Base-by-base conservation (phyloP, 2,329 filamentous ascomycete genomes). In the Fonsecaea nubica region DNA sequence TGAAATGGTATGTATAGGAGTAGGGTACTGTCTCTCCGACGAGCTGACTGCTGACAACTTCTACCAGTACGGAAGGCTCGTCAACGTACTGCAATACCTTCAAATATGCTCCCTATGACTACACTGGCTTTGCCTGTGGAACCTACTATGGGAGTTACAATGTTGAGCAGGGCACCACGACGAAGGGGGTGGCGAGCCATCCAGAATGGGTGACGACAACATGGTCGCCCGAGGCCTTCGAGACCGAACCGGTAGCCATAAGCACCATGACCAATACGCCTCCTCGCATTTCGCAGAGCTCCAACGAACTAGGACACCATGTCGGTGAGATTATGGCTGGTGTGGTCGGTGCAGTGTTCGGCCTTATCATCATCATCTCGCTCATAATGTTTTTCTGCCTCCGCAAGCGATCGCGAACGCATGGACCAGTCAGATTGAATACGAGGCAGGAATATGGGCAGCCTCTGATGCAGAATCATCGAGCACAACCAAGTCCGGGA, bases 311-410 rank as follows among this genome's bases (percentile, higher is more conserved):
- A 7, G 55, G 55, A 42, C 55, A 35, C 15, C 55, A 58, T 10
- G 55, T 58, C 2, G 55, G 55, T 40, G 33, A 58, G 35, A 58
- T 58, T 25, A 58, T 40, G 33, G 55, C 55, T 21, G 55, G 35
- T 10, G 55, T 58, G 55, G 36, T 58, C 15, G 55, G 21, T 9
- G 55, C 35, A n/a, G 32, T 36, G 25, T 58, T 58, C 13, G 55
- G 55, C 25, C 35, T 15, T 15, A 40, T 58, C n/a, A 10, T 58
- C 12, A 36, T 58, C 15, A 30, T 18, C 12, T 40, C 42, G 21
- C 21, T 58, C 21, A 13, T 45, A 13, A 30, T 48, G 56, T 48
- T 59, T 18, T 40, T 59, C 25, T 48, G 56, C 38, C 56, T 59
- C 45, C 38, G 40, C 9, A 59, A 59, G 25, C 56, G 56, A 25